Percentiles rank a stretch among this genome's conserved stretches.
phyloP scores from a whole-genome alignment of 371 early-diverging fungal genomes.

The Coemansia sp. region DNA sequence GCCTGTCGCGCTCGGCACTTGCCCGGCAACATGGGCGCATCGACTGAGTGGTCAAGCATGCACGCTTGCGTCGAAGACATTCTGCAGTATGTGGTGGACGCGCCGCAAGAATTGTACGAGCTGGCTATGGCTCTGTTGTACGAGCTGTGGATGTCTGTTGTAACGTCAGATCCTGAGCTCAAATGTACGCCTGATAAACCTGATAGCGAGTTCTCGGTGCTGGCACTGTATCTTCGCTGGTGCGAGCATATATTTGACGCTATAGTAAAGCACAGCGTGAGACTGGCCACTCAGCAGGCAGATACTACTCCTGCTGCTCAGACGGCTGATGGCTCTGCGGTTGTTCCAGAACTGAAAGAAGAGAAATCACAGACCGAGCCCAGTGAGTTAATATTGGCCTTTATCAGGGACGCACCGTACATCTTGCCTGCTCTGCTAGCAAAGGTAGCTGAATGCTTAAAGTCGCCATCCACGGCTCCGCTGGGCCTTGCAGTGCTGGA shows the following conservation, averaged over 20 bases:
- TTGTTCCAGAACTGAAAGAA: conserved; percentile 10
- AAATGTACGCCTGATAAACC: background rate
- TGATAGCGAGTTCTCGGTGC: background rate
- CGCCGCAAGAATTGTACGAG: conserved; percentile 23
- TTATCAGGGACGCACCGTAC: conserved; percentile 35
- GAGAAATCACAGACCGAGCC: conserved; percentile 4
- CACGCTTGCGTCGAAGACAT: conserved; percentile 25
- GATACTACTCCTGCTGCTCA: background rate
- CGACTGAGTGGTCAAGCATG: conserved; percentile 14
- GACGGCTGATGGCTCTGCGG: background rate
- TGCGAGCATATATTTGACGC: conserved; percentile 38
- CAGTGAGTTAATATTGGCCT: conserved; percentile 28
- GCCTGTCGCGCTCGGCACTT: background rate
- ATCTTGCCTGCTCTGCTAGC: conserved; percentile 2
- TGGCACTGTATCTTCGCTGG: conserved; percentile 39
- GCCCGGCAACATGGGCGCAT: background rate
- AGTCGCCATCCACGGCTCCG: conserved; percentile 17
- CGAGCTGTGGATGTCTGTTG: conserved; percentile 49
- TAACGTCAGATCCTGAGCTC: conserved; percentile 31
- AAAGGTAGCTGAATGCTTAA: conserved; percentile 25
- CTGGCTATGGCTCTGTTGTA: conserved; percentile 36
- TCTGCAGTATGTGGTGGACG: conserved; percentile 18
- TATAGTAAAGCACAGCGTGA: conserved; percentile 16
- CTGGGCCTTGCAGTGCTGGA: conserved; percentile 33
- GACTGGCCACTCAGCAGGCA: conserved; percentile 3